Conservation (phyloP, 306 rosid species). For the Pyrus pyrifolia region DNA sequence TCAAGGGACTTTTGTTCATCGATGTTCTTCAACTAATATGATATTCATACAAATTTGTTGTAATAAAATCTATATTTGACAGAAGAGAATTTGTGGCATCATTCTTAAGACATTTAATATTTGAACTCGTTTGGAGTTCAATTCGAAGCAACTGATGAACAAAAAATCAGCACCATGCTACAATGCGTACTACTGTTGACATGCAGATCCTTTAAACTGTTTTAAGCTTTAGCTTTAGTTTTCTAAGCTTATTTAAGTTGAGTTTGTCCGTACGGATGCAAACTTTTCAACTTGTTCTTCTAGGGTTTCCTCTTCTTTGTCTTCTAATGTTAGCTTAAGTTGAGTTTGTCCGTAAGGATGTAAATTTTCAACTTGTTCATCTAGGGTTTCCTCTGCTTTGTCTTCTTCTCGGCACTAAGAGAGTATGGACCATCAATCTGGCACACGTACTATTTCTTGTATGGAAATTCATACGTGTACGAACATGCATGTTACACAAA, state of each 20-base stretch:
- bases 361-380: not conserved
- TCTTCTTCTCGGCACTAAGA: not conserved
- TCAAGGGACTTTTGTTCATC: not conserved
- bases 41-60: not conserved
- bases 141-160: not conserved
- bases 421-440: not conserved
- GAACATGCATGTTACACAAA: not conserved
- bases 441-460: not conserved
- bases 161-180: not conserved
- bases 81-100: no score
- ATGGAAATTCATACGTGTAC: not conserved
- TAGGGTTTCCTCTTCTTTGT: not conserved
- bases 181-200: not conserved
- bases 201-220: not conserved
- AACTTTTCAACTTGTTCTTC: not conserved
- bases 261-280: not conserved
- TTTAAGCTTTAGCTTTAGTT: not conserved
- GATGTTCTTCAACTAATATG: not conserved
- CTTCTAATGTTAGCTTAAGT: not conserved
- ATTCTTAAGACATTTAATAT: not conserved
- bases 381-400: not conserved
- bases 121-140: not conserved
- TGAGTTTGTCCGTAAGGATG: not conserved
- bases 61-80: not conserved
- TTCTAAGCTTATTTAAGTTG: not conserved